Evolutionary conservation across 2,329 filamentous ascomycete genomes (phyloP).

Genomic region (Ceratocystis huliohia): DNA sequence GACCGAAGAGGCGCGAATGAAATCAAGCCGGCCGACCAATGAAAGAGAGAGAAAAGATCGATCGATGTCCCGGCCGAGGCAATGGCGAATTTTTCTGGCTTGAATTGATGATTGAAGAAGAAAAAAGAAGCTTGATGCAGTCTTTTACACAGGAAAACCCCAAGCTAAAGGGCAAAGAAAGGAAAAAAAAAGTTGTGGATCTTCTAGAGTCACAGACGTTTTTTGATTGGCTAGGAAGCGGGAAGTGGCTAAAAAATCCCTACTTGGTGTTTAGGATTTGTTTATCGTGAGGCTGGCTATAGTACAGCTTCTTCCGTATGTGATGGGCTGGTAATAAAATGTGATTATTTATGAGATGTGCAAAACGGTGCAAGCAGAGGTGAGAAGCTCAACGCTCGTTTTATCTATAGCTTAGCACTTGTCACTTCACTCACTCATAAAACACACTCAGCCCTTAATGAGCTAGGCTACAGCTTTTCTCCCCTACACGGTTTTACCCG

Average conservation of each 20-base stretch:
- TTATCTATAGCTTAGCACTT: not conserved
- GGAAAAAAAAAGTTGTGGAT: not conserved
- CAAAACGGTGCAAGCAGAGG: not conserved
- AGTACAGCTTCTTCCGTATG: not conserved
- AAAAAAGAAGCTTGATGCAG: not conserved
- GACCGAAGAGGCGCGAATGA: no score
- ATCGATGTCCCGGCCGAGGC: no score
- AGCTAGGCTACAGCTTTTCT: not conserved
- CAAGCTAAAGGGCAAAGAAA: not conserved
- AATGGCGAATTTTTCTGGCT: not conserved
- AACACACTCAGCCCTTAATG: not conserved
- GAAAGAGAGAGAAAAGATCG: not conserved
- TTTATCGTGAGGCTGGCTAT: constrained; percentile 5
- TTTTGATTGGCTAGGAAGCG: not conserved
- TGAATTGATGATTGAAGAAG: not conserved
- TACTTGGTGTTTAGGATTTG: not conserved
- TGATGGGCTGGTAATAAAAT: not conserved
- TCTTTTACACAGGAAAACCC: not conserved
- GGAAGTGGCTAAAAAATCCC: not conserved
- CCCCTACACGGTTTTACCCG: not conserved
- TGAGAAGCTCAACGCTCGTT: not conserved
- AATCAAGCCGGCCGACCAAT: no score
- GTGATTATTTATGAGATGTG: not conserved
- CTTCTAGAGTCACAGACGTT: not conserved
- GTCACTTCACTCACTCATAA: not conserved